These are phyloP conservation scores for Chlorella sorokiniana DNA, from an alignment of 139 green algal species.

Conservation along the genomic window DNA sequence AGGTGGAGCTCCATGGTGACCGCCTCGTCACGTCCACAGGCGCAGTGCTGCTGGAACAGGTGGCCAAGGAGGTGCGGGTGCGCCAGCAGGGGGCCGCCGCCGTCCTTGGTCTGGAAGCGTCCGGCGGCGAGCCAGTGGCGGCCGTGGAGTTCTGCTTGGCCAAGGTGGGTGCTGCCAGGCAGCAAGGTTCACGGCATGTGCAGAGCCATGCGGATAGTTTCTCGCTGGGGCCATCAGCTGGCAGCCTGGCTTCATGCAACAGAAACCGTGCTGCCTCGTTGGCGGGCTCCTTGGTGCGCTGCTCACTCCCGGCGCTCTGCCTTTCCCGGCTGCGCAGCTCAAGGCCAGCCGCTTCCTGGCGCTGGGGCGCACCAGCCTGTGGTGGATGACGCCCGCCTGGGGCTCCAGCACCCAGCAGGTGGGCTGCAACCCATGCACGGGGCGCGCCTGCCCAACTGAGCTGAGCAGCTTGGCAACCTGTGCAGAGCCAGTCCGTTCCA, in stretches of 20 bases:
- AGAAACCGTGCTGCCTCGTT: not conserved
- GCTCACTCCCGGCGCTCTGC: not conserved
- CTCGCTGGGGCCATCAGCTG: not conserved
- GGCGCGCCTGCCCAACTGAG: not conserved
- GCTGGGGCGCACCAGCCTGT: constrained; percentile 66
- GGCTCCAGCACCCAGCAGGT: constrained; percentile 51
- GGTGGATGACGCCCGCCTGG: constrained; percentile 96
- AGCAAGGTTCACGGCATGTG: not conserved
- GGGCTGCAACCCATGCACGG: not conserved
- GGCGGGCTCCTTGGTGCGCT: too few relatives aligned
- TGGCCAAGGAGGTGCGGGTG: constrained; percentile 93
- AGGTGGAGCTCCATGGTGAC: not conserved
- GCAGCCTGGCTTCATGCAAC: not conserved
- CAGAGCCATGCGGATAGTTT: not conserved
- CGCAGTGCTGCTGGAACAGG: constrained; percentile 58
- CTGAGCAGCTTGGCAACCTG: not conserved
- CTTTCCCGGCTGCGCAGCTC: not conserved
- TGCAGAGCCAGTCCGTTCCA: not conserved
- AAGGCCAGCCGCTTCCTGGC: constrained; percentile 46
- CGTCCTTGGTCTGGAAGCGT: not conserved
- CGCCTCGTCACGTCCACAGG: constrained; percentile 33
- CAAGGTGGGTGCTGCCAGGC: not conserved
- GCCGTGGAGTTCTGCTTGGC: not conserved
- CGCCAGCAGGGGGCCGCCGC: constrained; percentile 49
- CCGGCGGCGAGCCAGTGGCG: not conserved